phyloP scores from a whole-genome alignment of 441 rosid genomes.

The Bruguiera hainesii region DNA sequence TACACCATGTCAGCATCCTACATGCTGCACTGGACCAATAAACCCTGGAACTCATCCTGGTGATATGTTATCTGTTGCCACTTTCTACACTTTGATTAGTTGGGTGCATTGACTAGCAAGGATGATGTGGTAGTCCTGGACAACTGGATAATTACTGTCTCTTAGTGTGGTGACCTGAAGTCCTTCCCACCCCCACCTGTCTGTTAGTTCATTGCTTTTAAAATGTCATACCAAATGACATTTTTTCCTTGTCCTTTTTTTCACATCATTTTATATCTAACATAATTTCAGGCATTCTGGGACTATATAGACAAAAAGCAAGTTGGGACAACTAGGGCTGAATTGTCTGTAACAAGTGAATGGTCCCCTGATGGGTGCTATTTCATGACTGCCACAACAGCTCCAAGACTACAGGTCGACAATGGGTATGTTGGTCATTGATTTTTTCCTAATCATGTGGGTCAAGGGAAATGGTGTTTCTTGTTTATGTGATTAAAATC shows the following conservation, averaged over 20 bases:
- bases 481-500: background rate
- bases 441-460: background rate
- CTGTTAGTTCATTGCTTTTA: too few relatives aligned
- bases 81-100: too few relatives aligned
- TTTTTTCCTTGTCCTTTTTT: background rate
- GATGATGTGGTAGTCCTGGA: too few relatives aligned
- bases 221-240: too few relatives aligned
- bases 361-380: conserved; percentile 91
- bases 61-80: too few relatives aligned
- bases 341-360: conserved; percentile 84
- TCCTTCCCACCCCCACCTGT: background rate
- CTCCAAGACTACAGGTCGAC: conserved; percentile 91
- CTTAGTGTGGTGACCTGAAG: background rate
- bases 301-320: conserved; percentile 60
- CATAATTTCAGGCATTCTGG: conserved; percentile 75
- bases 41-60: too few relatives aligned
- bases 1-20: too few relatives aligned
- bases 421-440: conserved; percentile 61
- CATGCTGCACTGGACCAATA: too few relatives aligned
- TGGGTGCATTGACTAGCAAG: too few relatives aligned
- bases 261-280: background rate
- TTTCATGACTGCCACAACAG: conserved; percentile 93
- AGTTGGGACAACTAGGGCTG: conserved; percentile 77
- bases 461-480: background rate
- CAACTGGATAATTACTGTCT: too few relatives aligned